A percentile compares a stretch with the other conserved stretches of the same genome.
Conservation (phyloP, 495 filamentous ascomycete species). For the Tuber calosporum region DNA sequence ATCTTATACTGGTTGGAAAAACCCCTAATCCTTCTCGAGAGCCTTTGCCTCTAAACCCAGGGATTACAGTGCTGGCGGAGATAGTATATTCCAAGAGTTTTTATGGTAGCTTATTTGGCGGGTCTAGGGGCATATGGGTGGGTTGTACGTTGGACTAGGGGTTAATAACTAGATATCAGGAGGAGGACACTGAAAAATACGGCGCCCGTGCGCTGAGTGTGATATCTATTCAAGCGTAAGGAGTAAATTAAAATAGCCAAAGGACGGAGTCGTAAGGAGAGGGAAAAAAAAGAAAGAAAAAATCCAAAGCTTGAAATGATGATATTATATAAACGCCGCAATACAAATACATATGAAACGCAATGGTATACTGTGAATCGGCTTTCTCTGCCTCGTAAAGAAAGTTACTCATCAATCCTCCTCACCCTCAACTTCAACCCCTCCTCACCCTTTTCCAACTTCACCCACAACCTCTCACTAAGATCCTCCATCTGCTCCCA, state of each 20-base stretch:
- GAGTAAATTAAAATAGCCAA: background rate
- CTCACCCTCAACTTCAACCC: constrained; percentile 19
- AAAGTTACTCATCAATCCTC: constrained; percentile 13
- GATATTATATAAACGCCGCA: background rate
- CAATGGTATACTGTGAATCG: background rate
- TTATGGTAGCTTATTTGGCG: background rate
- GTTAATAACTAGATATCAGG: background rate
- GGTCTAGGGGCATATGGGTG: no score
- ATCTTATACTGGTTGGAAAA: no score
- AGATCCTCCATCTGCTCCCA: constrained; percentile 36
- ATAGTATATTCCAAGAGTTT: no score
- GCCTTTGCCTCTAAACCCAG: no score
- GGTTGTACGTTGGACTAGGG: background rate
- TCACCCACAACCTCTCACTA: constrained; percentile 28
- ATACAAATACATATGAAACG: background rate
- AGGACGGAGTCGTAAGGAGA: background rate
- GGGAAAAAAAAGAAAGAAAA: background rate
- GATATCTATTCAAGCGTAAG: background rate
- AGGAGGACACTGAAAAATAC: background rate
- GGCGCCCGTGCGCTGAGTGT: background rate
- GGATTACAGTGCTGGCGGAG: no score
- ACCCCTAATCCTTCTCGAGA: no score
- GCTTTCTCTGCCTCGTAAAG: background rate
- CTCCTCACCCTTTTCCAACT: constrained; percentile 14
- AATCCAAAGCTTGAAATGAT: background rate